These are phyloP conservation scores for Aspergillus sp. DNA, from an alignment of 2,329 filamentous ascomycete genomes.

Conservation along the genomic window DNA sequence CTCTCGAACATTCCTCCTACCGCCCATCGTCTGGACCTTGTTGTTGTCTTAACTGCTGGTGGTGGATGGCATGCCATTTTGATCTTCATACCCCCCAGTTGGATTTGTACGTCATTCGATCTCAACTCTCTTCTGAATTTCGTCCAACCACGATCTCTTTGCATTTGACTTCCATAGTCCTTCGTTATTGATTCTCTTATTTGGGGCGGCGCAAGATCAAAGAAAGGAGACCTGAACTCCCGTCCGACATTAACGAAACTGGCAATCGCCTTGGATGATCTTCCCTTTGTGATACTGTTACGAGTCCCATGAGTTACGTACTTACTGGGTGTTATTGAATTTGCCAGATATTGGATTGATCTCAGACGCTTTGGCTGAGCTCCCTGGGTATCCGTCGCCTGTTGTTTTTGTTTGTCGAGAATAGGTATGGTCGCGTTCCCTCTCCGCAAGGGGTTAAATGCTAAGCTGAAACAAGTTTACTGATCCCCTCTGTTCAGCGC, in stretches of 20 bases:
- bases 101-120: slow-evolving; percentile 14
- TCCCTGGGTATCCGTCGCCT: slow-evolving; percentile 1
- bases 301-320: slow-evolving; percentile 18
- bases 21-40: slow-evolving; percentile 12
- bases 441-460: slow-evolving; percentile 19
- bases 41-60: slow-evolving; percentile 16
- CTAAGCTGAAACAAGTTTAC: slow-evolving; percentile 15
- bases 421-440: slow-evolving; percentile 21
- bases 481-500: slow-evolving; percentile 17
- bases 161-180: slow-evolving; percentile 17
- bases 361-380: neutral
- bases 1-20: slow-evolving; percentile 13
- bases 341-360: slow-evolving; percentile 2
- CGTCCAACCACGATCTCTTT: slow-evolving; percentile 11
- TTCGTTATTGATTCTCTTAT: slow-evolving; percentile 23
- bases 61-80: slow-evolving; percentile 17
- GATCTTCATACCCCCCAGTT: slow-evolving; percentile 2
- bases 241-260: slow-evolving; percentile 17
- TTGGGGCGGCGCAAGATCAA: slow-evolving; percentile 1
- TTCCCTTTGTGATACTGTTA: slow-evolving; percentile 18
- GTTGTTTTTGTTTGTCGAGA: slow-evolving; percentile 23
- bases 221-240: slow-evolving; percentile 4
- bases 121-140: slow-evolving; percentile 8
- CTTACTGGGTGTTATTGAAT: slow-evolving; percentile 4
- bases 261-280: slow-evolving; percentile 16